Evolutionary conservation across 2,329 filamentous ascomycete genomes (phyloP).

Genomic region (Iodosphaeria phyllophila): DNA sequence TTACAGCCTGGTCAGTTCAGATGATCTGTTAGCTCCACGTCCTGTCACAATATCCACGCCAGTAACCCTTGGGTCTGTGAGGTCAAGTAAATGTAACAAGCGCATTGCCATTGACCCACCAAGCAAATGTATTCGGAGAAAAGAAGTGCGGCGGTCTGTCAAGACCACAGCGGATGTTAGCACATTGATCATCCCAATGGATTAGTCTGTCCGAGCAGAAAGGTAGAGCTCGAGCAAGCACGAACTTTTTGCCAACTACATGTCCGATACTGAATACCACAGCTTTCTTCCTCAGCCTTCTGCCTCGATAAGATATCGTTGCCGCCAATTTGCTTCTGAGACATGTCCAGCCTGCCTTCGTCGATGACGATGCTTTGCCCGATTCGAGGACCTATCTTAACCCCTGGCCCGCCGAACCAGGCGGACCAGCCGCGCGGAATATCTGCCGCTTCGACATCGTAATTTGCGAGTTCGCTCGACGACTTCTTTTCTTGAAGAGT

Average conservation of each 20-base stretch:
- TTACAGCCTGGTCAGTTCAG: conserved; percentile 36
- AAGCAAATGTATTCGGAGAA: conserved; percentile 94
- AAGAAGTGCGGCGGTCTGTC: conserved; percentile 63
- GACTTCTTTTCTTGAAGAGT: too few species aligned
- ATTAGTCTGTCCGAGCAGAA: too few species aligned
- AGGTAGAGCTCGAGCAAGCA: too few species aligned
- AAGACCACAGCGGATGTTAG: conserved; percentile 3
- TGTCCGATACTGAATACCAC: conserved; percentile 77
- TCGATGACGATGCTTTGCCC: conserved; percentile 18
- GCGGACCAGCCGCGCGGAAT: conserved; percentile 12
- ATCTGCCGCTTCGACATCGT: conserved; percentile 36
- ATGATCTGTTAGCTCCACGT: neutral
- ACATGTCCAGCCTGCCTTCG: conserved; percentile 9
- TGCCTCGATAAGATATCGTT: conserved; percentile 40
- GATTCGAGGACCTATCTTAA: conserved; percentile 31
- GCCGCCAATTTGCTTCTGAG: conserved; percentile 26
- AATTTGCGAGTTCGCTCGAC: too few species aligned
- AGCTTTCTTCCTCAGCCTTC: conserved; percentile 56
- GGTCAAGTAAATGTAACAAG: too few species aligned
- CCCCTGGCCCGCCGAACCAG: conserved; percentile 19
- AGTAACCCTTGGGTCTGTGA: conserved; percentile 13
- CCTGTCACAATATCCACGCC: conserved; percentile 1
- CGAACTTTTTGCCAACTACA: conserved; percentile 79
- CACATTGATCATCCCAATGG: conserved; percentile 1
- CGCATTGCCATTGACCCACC: conserved; percentile 16